phyloP scores from a whole-genome alignment of 208 protist species.

The Leishmania guyanensis region DNA sequence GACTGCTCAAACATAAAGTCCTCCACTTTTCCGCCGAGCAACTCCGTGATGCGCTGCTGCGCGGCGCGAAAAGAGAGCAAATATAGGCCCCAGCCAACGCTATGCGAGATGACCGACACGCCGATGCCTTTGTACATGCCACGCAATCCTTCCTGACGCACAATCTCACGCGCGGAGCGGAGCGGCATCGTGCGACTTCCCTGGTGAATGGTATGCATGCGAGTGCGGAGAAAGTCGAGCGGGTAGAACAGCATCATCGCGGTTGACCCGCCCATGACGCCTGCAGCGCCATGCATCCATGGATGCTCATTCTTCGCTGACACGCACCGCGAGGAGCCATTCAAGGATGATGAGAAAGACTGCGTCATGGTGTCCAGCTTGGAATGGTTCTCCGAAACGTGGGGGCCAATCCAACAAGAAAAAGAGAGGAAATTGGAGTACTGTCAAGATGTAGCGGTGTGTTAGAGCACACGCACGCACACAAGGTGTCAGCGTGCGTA shows the following conservation, averaged over 20 bases:
- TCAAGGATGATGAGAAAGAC: not conserved
- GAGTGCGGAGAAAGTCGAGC: constrained; percentile 82
- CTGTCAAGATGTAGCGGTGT: not conserved
- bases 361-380: not conserved
- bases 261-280: constrained; percentile 62
- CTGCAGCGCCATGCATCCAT: constrained; percentile 78
- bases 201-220: constrained; percentile 78
- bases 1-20: constrained; percentile 18
- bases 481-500: not conserved
- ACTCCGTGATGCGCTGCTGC: constrained; percentile 42
- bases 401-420: not conserved
- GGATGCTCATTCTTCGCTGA: constrained; percentile 35
- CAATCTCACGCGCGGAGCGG: constrained; percentile 50
- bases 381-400: not conserved
- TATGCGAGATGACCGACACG: constrained; percentile 70
- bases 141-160: constrained; percentile 60
- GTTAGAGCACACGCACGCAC: not conserved
- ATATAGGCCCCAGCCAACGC: constrained; percentile 82
- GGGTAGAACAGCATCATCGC: constrained; percentile 86
- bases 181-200: constrained; percentile 45
- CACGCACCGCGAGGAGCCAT: not conserved
- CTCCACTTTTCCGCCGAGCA: constrained; percentile 20
- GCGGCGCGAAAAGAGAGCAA: constrained; percentile 70
- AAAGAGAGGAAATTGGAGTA: not conserved
- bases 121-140: constrained; percentile 82